Conservation (phyloP, 2,329 filamentous ascomycete genomes). For the Alternaria ethzedia region DNA sequence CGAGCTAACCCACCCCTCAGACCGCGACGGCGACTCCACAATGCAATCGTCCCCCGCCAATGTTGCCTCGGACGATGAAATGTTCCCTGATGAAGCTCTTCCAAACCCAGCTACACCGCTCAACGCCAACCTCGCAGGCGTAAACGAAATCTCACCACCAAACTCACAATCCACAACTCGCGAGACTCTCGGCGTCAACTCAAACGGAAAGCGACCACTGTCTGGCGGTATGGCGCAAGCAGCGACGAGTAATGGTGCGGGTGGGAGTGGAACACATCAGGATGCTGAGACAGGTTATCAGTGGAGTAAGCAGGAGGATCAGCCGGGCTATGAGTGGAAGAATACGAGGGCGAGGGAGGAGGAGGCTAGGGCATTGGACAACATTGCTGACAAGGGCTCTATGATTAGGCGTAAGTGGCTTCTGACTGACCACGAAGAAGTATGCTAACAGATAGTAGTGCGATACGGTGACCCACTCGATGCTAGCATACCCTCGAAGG, state of each 20-base stretch:
- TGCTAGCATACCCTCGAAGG: constrained; percentile 32
- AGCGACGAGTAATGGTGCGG: constrained; percentile 11
- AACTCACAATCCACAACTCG: constrained; percentile 54
- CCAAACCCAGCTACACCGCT: constrained; percentile 51
- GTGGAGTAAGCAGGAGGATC: constrained; percentile 46
- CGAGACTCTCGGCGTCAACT: constrained; percentile 40
- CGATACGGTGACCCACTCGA: constrained; percentile 48
- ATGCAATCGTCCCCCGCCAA: constrained; percentile 58
- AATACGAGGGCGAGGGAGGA: constrained; percentile 47
- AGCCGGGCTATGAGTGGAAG: constrained; percentile 49
- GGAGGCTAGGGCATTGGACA: constrained; percentile 41
- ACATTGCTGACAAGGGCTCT: constrained; percentile 40
- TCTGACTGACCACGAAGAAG: neutral
- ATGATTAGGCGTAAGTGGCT: constrained; percentile 43
- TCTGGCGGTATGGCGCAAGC: constrained; percentile 21
- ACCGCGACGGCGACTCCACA: constrained; percentile 62
- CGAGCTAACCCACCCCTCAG: constrained; percentile 40
- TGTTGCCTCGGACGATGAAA: constrained; percentile 45
- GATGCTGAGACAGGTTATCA: constrained; percentile 44
- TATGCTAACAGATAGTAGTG: constrained; percentile 28
- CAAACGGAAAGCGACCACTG: constrained; percentile 46
- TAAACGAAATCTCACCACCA: constrained; percentile 62
- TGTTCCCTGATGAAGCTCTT: constrained; percentile 54
- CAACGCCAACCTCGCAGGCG: constrained; percentile 31
- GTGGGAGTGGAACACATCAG: constrained; percentile 14